Evolutionary conservation across 2,329 filamentous ascomycete species (phyloP), one percentile per base, ranked within the genome.

Genomic region (Pyrenochaeta sp.): DNA sequence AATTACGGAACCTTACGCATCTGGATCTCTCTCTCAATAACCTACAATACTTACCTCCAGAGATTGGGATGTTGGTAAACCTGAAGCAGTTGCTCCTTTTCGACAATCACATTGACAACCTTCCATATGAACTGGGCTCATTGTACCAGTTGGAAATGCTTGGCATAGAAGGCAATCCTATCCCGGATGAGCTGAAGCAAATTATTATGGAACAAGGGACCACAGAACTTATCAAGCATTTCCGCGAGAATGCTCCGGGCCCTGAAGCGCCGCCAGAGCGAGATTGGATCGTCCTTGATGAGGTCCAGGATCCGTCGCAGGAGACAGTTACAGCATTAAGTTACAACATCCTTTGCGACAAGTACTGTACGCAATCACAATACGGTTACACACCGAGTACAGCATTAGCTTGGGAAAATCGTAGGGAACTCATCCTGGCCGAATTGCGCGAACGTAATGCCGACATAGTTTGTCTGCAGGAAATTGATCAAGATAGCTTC

Each of bases 51-150:
- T 81, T 99, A 3, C 95, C 95, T 1, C 85, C 90, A 18, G 94
- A 99, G 79, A 87, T 99, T 56, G 95, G 95, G 71, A 99, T 98
- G 94, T 91, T 97, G 67, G 95, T 93, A 23, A 95, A 93, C 64
- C 81, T 99, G 49, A 92, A 91, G 77, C 88, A 90, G 62, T 82
- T 99, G 4, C 81, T 93, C 23, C 82, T 97, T 2, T 97, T 97
- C 74, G 92, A 97, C 79, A 99, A 99, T 75, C 85, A 90, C 58
- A 89, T 99, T 49, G 86, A 86, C 56, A 88, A 86, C 18, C 82
- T 99, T 21, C 95, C 95, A 1, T 89, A 84, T 67, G 93, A 98
- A 75, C 80, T 99, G 54, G 95, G 95, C 7, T 95, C 92, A 27
- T 81, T 99, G 15, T 94, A 93, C 76, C 87, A 92, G 58, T 78